phyloP scores from a whole-genome alignment of 2,329 filamentous ascomycete species.

The Cadophora sp. region DNA sequence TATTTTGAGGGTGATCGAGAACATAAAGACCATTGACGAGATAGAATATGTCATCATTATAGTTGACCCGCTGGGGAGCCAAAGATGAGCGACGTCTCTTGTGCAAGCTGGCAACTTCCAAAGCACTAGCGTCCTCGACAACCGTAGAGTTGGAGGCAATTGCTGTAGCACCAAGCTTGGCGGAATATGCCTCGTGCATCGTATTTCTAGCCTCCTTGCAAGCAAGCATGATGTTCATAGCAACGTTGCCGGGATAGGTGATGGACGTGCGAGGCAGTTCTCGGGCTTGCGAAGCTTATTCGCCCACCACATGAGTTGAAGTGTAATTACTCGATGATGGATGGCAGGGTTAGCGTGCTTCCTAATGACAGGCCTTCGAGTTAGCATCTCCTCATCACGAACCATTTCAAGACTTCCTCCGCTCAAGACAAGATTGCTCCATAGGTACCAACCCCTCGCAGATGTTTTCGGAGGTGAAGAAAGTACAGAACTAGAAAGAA shows the following conservation, averaged over 20 bases:
- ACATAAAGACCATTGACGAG: not conserved
- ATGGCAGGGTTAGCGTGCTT: not conserved
- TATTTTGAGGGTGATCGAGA: not conserved
- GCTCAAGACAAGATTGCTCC: not conserved
- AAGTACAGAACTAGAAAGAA: no score
- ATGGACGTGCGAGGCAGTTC: not conserved
- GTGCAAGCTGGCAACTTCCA: not conserved
- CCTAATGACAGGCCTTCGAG: not conserved
- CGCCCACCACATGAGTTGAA: no score
- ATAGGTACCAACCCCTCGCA: not conserved
- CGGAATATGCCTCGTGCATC: not conserved
- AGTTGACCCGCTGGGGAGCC: not conserved
- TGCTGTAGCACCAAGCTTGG: no score
- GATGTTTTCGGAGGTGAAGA: no score
- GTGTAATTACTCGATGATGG: not conserved
- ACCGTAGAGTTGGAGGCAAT: not conserved
- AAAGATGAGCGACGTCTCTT: not conserved
- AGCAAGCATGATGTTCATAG: not conserved
- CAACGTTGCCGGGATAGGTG: not conserved
- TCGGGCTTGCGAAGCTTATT: no score
- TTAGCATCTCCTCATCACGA: not conserved
- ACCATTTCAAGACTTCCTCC: no score
- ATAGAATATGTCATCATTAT: constrained; percentile 1
- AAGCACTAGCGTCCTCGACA: not conserved
- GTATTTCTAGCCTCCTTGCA: not conserved